Percentiles rank a stretch among this genome's conserved stretches.
Conservation (phyloP, 2,329 filamentous ascomycete species). For the Huntiella decipiens region DNA sequence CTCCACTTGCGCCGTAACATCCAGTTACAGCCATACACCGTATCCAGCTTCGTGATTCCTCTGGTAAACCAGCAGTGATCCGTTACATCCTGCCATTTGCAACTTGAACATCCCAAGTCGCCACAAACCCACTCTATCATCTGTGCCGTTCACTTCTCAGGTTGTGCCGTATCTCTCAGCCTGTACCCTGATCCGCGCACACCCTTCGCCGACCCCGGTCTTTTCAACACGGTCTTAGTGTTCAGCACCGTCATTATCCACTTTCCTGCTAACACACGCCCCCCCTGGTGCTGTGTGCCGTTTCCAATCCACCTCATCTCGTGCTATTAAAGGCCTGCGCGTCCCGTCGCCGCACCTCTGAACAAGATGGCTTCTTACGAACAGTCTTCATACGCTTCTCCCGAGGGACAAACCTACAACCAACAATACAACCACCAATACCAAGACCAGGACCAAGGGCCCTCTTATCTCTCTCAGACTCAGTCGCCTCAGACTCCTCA, state of each 20-base stretch:
- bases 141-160: neutral
- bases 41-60: no score
- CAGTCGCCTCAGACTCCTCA: no score
- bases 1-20: no score
- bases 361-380: constrained; percentile 11
- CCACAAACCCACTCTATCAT: no score
- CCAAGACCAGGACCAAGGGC: no score
- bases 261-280: neutral
- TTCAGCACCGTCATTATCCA: neutral
- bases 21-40: no score
- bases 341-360: constrained; percentile 4
- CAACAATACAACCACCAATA: constrained; percentile 12
- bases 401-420: constrained; percentile 10
- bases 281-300: neutral
- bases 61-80: no score
- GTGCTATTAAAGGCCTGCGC: constrained; percentile 10
- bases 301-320: neutral
- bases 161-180: constrained; percentile 9
- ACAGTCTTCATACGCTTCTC: constrained; percentile 5
- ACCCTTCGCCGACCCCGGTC: neutral
- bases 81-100: no score
- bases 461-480: no score
- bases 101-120: no score
- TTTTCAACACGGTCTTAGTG: neutral
- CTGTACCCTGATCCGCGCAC: constrained; percentile 6